Evolutionary conservation across 2,329 filamentous ascomycete genomes (phyloP).

Genomic region (Eutypa lata): DNA sequence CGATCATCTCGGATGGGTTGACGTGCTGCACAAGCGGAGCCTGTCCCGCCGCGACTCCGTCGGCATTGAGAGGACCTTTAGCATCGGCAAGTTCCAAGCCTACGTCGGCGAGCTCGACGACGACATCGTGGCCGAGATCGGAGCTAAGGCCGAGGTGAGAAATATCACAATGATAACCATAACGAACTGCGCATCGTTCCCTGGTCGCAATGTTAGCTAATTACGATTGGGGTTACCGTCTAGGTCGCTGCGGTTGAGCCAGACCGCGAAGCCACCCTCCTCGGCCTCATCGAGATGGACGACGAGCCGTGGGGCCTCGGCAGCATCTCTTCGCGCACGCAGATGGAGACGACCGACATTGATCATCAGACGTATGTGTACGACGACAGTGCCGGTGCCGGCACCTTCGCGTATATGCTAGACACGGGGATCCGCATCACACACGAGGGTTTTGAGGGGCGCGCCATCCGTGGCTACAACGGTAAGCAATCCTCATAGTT

Average conservation of each 20-base stretch:
- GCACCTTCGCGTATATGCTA: constrained; percentile 34
- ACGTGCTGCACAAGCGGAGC: constrained; percentile 3
- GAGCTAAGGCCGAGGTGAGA: constrained; percentile 6
- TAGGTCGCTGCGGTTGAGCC: neutral
- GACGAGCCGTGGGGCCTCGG: constrained; percentile 18
- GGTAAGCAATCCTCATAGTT: too few relatives aligned
- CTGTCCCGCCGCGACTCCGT: constrained; percentile 1
- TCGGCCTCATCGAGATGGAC: neutral
- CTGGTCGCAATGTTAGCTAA: neutral
- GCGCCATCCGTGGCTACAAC: constrained; percentile 12
- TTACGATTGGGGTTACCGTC: neutral
- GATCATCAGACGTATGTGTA: constrained; percentile 9
- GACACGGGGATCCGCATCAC: constrained; percentile 37
- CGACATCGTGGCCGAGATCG: constrained; percentile 7
- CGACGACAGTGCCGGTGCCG: constrained; percentile 10
- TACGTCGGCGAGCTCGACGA: constrained; percentile 15
- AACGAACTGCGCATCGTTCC: neutral
- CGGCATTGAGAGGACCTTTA: constrained; percentile 9
- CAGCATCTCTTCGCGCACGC: constrained; percentile 15
- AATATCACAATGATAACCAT: neutral
- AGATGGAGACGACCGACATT: neutral
- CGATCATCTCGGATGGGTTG: constrained; percentile 9
- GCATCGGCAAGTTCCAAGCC: constrained; percentile 6
- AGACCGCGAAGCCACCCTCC: neutral
- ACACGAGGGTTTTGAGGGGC: constrained; percentile 22